phyloP scores from a whole-genome alignment of 2,329 filamentous ascomycete genomes.

The Leptographium procerum region DNA sequence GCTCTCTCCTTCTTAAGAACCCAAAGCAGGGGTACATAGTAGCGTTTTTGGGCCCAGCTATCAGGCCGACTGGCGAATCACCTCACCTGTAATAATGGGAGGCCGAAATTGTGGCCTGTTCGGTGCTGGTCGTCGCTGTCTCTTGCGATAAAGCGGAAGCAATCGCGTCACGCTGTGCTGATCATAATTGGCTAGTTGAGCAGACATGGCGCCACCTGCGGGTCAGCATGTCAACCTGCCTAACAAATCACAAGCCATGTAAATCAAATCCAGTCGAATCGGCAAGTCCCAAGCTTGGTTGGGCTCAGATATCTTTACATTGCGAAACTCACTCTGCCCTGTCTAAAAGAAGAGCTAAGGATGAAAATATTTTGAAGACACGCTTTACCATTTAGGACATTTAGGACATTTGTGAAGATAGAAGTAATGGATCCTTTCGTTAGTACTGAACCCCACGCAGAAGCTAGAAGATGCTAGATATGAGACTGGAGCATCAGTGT shows the following conservation, averaged over 20 bases:
- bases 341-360: background rate
- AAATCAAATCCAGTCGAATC: background rate
- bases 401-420: too few species aligned
- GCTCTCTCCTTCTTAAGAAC: background rate
- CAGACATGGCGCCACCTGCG: background rate
- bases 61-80: background rate
- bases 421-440: too few species aligned
- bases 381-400: too few species aligned
- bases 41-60: background rate
- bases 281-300: too few species aligned
- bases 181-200: background rate
- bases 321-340: too few species aligned
- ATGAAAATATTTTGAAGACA: too few species aligned
- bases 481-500: too few species aligned
- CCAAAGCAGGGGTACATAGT: background rate
- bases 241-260: background rate
- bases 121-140: background rate
- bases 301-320: too few species aligned
- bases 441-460: too few species aligned
- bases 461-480: too few species aligned
- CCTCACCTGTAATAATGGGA: background rate
- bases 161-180: background rate
- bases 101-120: conserved; percentile 1
- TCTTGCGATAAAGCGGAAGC: background rate
- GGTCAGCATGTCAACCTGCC: background rate